Base-by-base conservation (phyloP, 2,329 filamentous ascomycete species). In the Talaromyces sp. region DNA sequence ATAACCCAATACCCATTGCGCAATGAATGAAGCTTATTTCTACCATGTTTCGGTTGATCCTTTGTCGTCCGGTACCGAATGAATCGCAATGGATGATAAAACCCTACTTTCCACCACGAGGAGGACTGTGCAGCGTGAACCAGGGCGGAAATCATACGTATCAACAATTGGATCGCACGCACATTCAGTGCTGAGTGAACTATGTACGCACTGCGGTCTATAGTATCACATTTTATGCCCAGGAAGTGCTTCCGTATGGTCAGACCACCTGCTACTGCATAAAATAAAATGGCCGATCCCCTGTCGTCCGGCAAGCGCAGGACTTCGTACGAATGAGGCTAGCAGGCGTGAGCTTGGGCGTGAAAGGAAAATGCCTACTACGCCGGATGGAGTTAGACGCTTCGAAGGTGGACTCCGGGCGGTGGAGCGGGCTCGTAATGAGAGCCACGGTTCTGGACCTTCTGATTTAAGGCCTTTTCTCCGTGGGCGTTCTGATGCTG, bases 1-100 rank as follows among this genome's bases (percentile, higher is more conserved):
- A 56, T 56, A 37, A 37, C 31, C 52, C 31, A 64, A 64, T 64
- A 64, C 62, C 62, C 62, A 27, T 59, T n/a, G 31, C 27, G 62
- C 56, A 52, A 52, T 50, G 14, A 48, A 27, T 27, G 9, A 37
- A 33, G 33, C 31, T 48, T 60, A 43, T 60, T 60, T 43, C 47
- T 45, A 43, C 27, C 27, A 41, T 45, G 11, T 31, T 50, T 50
- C 14, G 24, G 14, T 50, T 3, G 24, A 16, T n/a, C 9, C 0
- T 7, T 48, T 13, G 47, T 31, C 47, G 6, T 27, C 10, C 11
- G 22, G 45, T n/a, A 33, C 8, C 48, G 27, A 33, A 52, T 33
- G 16, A 52, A 52, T 19, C 4, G 10, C 24, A 9, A 35, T 52
- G 16, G 16, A 52, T 33, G 7, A 19, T 52, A 6, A 6, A 52